Base-by-base conservation (phyloP, 805 yeast species). In the Ogataea ramenticola region DNA sequence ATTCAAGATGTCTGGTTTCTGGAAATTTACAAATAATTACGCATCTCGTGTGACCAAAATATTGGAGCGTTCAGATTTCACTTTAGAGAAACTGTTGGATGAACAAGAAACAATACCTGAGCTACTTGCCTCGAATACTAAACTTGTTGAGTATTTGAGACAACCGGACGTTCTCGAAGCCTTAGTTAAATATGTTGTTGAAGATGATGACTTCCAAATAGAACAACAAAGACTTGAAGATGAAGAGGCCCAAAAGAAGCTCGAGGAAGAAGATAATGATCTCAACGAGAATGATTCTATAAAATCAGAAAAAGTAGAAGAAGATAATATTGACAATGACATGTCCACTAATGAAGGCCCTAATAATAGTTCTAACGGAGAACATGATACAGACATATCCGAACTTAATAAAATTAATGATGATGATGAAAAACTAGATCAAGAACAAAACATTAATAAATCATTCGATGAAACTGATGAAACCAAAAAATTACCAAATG, bases 91-190 rank as follows among this genome's bases (percentile, higher is more conserved):
- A 40, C 62, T 87, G 38, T 66, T 87, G 48, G 89, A 84, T 57
- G 91, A 86, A 52, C 83, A 79, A 39, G 90, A 83, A 46, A 62
- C 87, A 26, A 68, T 85, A 24, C 85, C 85, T 46, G 93, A 86
- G 58, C 66, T 87, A 32, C 65, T 82, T 49, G 77, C 83, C 20
- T 80, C 88, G 17, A 85, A 85, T 60, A 73, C 82, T 38, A 82
- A 84, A 57, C 72, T 93, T 41, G 71, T 90, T 34, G 93, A 88
- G 54, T 82, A 82, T 54, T 68, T 93, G 44, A 74, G 91, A 49
- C 86, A 86, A 56, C 89, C 93, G 15, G 85, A 80, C 43, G 78
- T 87, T 15, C 61, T 91, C 47, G 73, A 70, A 42, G 77, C 79
- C 45, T 72, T 91, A 46, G 78, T 91, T 27, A 79, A 82, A 34